Conservation (phyloP, 805 yeast species). For the Barnettozyma salicaria region DNA sequence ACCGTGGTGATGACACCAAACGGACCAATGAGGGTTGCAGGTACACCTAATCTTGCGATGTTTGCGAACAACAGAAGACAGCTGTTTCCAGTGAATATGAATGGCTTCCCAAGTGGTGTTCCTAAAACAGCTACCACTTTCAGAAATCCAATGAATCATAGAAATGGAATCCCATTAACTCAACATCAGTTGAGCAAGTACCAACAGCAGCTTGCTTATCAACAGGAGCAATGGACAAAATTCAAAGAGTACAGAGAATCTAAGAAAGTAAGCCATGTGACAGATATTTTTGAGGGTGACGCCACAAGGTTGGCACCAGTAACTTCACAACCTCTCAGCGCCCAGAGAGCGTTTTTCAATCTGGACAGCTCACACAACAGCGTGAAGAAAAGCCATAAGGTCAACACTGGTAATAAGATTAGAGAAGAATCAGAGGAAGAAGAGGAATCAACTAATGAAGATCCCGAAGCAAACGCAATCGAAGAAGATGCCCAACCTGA, state of each 20-base stretch:
- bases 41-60: slow-evolving; percentile 8
- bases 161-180: slow-evolving; percentile 18
- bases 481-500: slow-evolving; percentile 30
- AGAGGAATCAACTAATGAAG: slow-evolving; percentile 18
- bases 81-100: slow-evolving; percentile 6
- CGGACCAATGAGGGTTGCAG: slow-evolving; percentile 6
- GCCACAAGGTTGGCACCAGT: slow-evolving; percentile 42
- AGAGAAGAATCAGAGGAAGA: slow-evolving; percentile 16
- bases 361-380: slow-evolving; percentile 18
- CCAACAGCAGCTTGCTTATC: slow-evolving; percentile 24
- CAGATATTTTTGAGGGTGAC: slow-evolving; percentile 46
- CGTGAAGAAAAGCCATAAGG: slow-evolving; percentile 5
- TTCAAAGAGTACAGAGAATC: slow-evolving; percentile 23
- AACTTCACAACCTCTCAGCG: slow-evolving; percentile 45
- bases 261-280: slow-evolving; percentile 29
- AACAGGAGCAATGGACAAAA: slow-evolving; percentile 25
- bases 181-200: slow-evolving; percentile 22
- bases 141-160: slow-evolving; percentile 14
- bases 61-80: too few species aligned
- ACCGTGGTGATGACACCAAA: slow-evolving; percentile 9
- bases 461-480: slow-evolving; percentile 31
- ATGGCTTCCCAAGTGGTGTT: slow-evolving; percentile 3
- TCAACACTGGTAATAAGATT: slow-evolving; percentile 7
- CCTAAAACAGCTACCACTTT: slow-evolving; percentile 23
- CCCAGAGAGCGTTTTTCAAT: slow-evolving; percentile 38